A percentile compares a stretch with the other conserved stretches of the same genome.
phyloP scores from a whole-genome alignment of 495 filamentous ascomycete species.

The Penicillium turbatum region DNA sequence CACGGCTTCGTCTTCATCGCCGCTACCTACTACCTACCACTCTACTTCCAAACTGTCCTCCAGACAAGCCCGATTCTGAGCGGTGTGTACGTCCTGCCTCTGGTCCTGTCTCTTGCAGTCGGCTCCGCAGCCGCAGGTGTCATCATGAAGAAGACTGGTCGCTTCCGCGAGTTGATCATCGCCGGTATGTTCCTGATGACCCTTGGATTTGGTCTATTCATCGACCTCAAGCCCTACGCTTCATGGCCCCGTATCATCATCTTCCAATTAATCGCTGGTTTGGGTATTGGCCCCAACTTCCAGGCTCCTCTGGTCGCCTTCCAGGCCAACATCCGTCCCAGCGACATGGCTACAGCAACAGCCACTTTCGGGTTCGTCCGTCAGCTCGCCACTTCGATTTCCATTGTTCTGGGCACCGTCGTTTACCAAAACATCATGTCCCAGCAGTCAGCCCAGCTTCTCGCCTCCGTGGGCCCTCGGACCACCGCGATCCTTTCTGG shows the following conservation, averaged over 20 bases:
- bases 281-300: slow-evolving; percentile 55
- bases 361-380: slow-evolving; percentile 52
- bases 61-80: slow-evolving; percentile 67
- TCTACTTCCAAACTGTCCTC: slow-evolving; percentile 76
- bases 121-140: slow-evolving; percentile 60
- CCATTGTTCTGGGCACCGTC: slow-evolving; percentile 53
- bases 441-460: slow-evolving; percentile 37
- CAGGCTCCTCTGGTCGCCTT: slow-evolving; percentile 57
- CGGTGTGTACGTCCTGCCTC: slow-evolving; percentile 76
- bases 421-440: slow-evolving; percentile 54
- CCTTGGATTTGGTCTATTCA: slow-evolving; percentile 52
- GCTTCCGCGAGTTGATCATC: slow-evolving; percentile 47
- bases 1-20: slow-evolving; percentile 74
- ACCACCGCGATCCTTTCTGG: slow-evolving; percentile 29
- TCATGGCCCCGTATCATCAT: slow-evolving; percentile 50
- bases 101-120: slow-evolving; percentile 65
- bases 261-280: slow-evolving; percentile 50
- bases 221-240: slow-evolving; percentile 44
- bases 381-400: slow-evolving; percentile 48
- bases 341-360: slow-evolving; percentile 51
- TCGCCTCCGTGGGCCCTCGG: slow-evolving; percentile 32
- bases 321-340: slow-evolving; percentile 47
- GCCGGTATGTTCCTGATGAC: slow-evolving; percentile 48
- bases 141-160: slow-evolving; percentile 67
- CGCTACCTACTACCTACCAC: slow-evolving; percentile 68